Conservation (phyloP, 352 stramenopile genomes). For the Phytopythium ostracodes region DNA sequence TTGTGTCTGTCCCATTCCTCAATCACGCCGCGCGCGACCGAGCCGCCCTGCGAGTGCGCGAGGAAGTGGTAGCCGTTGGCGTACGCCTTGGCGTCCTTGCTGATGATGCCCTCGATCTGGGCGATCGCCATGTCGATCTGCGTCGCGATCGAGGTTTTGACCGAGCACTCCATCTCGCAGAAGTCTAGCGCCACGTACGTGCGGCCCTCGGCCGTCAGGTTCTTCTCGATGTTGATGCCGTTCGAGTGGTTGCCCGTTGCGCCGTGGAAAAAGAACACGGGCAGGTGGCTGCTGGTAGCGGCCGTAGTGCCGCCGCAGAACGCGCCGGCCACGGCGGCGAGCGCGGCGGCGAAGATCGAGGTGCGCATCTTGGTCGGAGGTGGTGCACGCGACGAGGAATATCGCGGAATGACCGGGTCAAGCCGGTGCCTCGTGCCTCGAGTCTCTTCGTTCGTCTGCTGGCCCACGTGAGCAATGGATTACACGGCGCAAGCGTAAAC, state of each 20-base stretch:
- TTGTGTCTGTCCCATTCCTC: constrained; percentile 61
- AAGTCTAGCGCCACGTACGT: constrained; percentile 37
- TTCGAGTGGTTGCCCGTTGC: constrained; percentile 25
- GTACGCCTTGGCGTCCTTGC: constrained; percentile 24
- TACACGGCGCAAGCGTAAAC: not conserved
- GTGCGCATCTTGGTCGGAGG: not conserved
- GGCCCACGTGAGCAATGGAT: not conserved
- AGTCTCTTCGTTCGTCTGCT: not conserved
- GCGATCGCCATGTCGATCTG: constrained; percentile 46
- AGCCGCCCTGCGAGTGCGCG: constrained; percentile 41
- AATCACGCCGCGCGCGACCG: constrained; percentile 41
- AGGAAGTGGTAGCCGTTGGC: constrained; percentile 49
- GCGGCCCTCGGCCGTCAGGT: constrained; percentile 32
- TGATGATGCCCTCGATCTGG: constrained; percentile 30
- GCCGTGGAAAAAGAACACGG: constrained; percentile 56
- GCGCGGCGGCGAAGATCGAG: not conserved
- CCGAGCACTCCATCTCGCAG: constrained; percentile 35
- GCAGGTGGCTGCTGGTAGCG: constrained; percentile 14
- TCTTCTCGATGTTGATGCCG: constrained; percentile 25
- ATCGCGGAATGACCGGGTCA: not conserved
- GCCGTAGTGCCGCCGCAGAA: not conserved
- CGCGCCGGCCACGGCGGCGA: not conserved
- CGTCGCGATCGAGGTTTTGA: constrained; percentile 19
- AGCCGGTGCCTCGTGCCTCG: not conserved
- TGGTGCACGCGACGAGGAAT: not conserved